Percentiles rank a stretch among this genome's conserved stretches.
Conservation (phyloP, 306 rosid genomes). For the Sechiopsis laciniata region DNA sequence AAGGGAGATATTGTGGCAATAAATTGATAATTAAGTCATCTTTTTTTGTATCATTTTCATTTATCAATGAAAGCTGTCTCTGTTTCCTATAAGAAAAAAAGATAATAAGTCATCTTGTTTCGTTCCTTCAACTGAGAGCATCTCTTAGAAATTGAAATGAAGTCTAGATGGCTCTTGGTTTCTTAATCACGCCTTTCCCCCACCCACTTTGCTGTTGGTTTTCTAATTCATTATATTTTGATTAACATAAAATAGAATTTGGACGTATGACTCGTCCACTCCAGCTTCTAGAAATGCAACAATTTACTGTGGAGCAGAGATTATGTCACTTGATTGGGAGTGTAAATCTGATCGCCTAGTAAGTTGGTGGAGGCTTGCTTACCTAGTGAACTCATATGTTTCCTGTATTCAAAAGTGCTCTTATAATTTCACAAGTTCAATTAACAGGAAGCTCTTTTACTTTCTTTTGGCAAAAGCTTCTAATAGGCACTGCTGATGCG, state of each 20-base stretch:
- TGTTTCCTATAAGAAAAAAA: too few relatives aligned
- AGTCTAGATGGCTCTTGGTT: background rate
- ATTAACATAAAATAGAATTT: constrained; percentile 52
- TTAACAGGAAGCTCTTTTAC: constrained; percentile 23
- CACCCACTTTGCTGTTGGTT: constrained; percentile 10
- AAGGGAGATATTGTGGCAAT: constrained; percentile 6
- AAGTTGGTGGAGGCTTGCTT: constrained; percentile 26
- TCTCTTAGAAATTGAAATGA: constrained; percentile 8
- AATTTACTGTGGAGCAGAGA: constrained; percentile 88
- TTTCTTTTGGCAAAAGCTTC: constrained; percentile 64
- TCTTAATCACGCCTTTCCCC: background rate
- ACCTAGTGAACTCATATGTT: background rate
- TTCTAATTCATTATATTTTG: constrained; percentile 1
- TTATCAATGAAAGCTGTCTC: too few relatives aligned
- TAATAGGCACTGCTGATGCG: constrained; percentile 87
- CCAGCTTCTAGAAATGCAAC: constrained; percentile 94
- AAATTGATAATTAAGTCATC: background rate
- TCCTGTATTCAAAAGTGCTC: background rate
- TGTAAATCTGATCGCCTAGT: constrained; percentile 95
- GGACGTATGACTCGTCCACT: constrained; percentile 89
- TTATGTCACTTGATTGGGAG: constrained; percentile 92
- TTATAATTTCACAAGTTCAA: constrained; percentile 11
- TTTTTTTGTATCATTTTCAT: too few relatives aligned
- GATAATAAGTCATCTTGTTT: background rate
- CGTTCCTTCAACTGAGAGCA: constrained; percentile 1